phyloP scores from a whole-genome alignment of 192 early-diverging fungal species.

The Rhizophlyctis rosea region DNA sequence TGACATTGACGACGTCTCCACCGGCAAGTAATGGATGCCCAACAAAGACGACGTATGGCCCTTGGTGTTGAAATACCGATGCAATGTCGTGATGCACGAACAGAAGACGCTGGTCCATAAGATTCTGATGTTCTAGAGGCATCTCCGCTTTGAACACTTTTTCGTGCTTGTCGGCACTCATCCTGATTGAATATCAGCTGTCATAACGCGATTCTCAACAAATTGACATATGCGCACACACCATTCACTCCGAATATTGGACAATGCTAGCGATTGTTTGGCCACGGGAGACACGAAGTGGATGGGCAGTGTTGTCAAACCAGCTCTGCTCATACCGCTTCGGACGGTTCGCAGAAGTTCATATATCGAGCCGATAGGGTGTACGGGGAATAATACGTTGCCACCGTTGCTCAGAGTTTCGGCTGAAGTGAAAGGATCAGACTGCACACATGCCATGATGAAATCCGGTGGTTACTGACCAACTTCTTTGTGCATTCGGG shows the following conservation, averaged over 20 bases:
- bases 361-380: conserved; percentile 69
- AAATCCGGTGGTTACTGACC: too few relatives aligned
- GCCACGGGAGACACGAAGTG: conserved; percentile 74
- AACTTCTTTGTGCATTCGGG: background rate
- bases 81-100: conserved; percentile 38
- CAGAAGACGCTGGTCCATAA: conserved; percentile 42
- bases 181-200: conserved; percentile 24
- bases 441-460: too few relatives aligned
- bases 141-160: conserved; percentile 63
- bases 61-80: conserved; percentile 35
- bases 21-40: conserved; percentile 44
- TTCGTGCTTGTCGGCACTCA: conserved; percentile 43
- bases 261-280: conserved; percentile 70
- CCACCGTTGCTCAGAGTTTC: conserved; percentile 49
- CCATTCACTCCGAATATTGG: conserved; percentile 87
- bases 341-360: conserved; percentile 71
- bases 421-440: conserved; percentile 37
- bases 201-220: background rate
- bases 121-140: conserved; percentile 48
- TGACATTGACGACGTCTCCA: conserved; percentile 41
- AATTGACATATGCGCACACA: conserved; percentile 21
- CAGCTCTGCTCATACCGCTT: too few relatives aligned
- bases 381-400: conserved; percentile 68
- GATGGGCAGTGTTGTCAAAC: too few relatives aligned
- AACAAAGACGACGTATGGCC: conserved; percentile 65